Base-by-base conservation (phyloP, 345 rosid species). In the Cochlearia excelsa region DNA sequence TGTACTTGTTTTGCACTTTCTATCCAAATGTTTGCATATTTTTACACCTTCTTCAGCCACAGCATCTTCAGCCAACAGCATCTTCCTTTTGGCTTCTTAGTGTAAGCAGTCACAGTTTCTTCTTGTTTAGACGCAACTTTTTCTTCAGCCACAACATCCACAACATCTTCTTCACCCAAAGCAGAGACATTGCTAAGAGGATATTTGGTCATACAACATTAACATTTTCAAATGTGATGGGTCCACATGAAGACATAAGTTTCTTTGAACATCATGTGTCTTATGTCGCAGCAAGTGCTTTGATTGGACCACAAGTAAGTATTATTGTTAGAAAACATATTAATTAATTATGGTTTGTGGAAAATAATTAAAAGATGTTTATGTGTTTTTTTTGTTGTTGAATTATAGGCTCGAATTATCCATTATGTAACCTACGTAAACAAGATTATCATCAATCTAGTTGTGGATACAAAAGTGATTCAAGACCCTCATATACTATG, bases 381-480 rank as follows among this genome's bases (percentile, higher is more conserved):
- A 16, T 16, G 23, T 16, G 23, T 16, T 16, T 16, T 47, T 47
- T 26, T 41, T 56, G 46, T 56, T 41, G 60, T 31, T 78, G 67
- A 81, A 79, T 16, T 16, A 74, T 37, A 86, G 97, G 95, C 95
- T 23, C 40, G 84, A 66, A 86, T 78, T 11, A 40, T 83, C 16
- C 92, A 90, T 69, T 86, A 66, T 58, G 87, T 83, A 57, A 90
- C 95, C 65, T 84, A 90, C 59, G 70, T 63, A 10, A 66, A 84
- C 41, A 86, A 77, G 78, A 78, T 86, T 82, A 73, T 71, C 4
- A 65, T 90, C 34, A 77, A 72, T 70, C 16, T 86, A 9, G 80
- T 85, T 1, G 90, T 77, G 40, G 95, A 90, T 43, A 84, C 85
- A 26, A 73, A 72, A n/a, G 78, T 73, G 26, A 80, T 90, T 63